Percentiles rank a stretch among this genome's conserved stretches.
Evolutionary conservation across 768 basidiomycete genomes (phyloP).

Genomic region (Psilocybe subaeruginosa): DNA sequence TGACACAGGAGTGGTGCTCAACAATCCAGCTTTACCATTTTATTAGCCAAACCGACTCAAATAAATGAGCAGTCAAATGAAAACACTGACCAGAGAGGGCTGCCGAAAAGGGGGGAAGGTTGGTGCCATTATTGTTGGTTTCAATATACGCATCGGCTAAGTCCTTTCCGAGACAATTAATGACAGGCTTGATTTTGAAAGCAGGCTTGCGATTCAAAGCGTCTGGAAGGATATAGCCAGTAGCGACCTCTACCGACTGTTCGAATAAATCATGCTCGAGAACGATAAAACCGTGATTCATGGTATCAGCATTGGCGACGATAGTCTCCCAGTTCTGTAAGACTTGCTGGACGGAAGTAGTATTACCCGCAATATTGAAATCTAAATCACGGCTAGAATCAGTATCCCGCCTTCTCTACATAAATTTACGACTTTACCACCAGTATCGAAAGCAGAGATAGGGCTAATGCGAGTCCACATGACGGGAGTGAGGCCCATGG

Average conservation of each 20-base stretch:
- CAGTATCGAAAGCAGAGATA: constrained; percentile 69
- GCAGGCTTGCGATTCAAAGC: constrained; percentile 68
- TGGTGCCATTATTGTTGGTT: constrained; percentile 72
- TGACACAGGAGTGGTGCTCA: constrained; percentile 13
- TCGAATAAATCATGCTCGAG: constrained; percentile 88
- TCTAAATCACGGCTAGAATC: constrained; percentile 43
- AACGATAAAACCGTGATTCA: constrained; percentile 82
- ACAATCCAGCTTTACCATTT: constrained; percentile 6
- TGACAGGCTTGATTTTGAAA: constrained; percentile 75
- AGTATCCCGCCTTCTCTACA: not conserved
- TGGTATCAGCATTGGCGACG: constrained; percentile 57
- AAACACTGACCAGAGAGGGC: constrained; percentile 20
- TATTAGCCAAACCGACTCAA: not conserved
- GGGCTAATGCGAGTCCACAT: constrained; percentile 81
- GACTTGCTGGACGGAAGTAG: constrained; percentile 59
- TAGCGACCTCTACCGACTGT: constrained; percentile 83
- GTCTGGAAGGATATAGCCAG: constrained; percentile 84
- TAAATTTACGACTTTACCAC: constrained; percentile 39
- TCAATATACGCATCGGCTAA: constrained; percentile 77
- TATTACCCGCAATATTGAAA: constrained; percentile 77
- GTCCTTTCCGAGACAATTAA: constrained; percentile 62
- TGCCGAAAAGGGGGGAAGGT: constrained; percentile 45
- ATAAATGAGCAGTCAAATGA: not conserved
- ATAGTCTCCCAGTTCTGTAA: constrained; percentile 76
- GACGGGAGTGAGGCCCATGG: constrained; percentile 83